Evolutionary conservation across 2,329 filamentous ascomycete species (phyloP).

Genomic region (Aureobasidium uvarum): DNA sequence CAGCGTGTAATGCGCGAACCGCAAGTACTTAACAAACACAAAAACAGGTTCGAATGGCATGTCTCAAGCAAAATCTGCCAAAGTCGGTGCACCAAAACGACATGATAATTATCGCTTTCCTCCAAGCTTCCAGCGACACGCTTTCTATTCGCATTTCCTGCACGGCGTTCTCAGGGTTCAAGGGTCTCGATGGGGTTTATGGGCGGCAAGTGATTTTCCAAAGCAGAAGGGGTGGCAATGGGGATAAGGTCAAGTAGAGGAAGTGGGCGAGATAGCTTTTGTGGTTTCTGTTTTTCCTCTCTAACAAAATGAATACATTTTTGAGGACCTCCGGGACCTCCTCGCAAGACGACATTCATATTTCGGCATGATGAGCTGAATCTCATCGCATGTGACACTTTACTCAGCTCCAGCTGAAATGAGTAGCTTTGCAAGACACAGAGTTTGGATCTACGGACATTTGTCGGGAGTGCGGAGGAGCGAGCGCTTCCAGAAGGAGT

Average conservation of each 20-base stretch:
- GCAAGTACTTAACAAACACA: conserved; percentile 11
- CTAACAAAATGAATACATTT: conserved; percentile 1
- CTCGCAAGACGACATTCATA: not conserved
- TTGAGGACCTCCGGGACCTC: conserved; percentile 18
- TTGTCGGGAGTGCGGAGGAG: not conserved
- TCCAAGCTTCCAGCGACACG: not conserved
- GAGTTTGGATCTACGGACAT: not conserved
- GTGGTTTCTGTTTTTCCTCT: not conserved
- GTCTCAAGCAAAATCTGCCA: not conserved
- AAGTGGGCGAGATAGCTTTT: conserved; percentile 12
- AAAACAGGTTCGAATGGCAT: not conserved
- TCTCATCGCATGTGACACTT: not conserved
- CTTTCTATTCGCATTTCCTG: conserved; percentile 1
- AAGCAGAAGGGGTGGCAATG: not conserved
- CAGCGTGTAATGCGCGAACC: not conserved
- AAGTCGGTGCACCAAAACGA: not conserved
- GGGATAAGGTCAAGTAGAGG: conserved; percentile 20
- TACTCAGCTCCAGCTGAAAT: not conserved
- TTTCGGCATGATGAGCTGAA: not conserved
- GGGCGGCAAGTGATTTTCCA: not conserved
- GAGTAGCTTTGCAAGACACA: not conserved
- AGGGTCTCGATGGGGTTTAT: not conserved
- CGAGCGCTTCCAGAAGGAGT: conserved; percentile 9
- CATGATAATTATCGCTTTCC: not conserved
- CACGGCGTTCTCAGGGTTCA: conserved; percentile 1